Evolutionary conservation across 805 yeast species (phyloP), one percentile per base, ranked within the genome.

Genomic region (Zygosaccharomyces bisporus): DNA sequence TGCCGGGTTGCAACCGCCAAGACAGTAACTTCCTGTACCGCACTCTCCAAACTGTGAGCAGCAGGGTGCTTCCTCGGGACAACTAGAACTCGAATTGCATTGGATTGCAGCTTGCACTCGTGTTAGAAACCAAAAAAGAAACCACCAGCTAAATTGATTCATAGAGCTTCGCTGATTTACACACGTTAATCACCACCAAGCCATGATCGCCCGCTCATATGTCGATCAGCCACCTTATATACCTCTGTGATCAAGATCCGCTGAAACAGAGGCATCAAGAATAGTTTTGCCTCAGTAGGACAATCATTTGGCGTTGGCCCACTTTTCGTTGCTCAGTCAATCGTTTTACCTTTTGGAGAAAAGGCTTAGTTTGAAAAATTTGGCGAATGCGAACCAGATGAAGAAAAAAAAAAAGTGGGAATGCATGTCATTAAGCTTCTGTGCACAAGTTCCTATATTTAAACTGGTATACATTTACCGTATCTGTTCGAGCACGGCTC

Each of bases 1-100:
- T 49, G 80, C 70, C 30, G 93, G 84, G 67, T 89, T 86, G 71
- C 97, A 90, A 25, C 95, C 91, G 48, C 91, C 93, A 41, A 89
- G 71, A 71, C 97, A 90, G 41, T 54, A 52, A 13, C 73, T 63
- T 17, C 95, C 95, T 18, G 81, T 75, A 56, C 95, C 95, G 70
- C 95, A 86, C 24, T 66, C 70, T 39, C 96, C 96, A 54, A 76
- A 81, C 53, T 80, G 82, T 9, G 86, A 79, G 64, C 97, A 89
- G 66, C 97, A 89, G 45, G 97, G 97, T n/a, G 61, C 53, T 36
- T 71, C 73, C 58, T 83, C 79, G 2, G 97, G 96, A 68, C 97
- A 89, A 4, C 71, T 55, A 12, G 57, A 47, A 8, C 79, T 70
- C 7, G 74, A 65, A 50, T 74, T 75, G 68, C 95, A 88, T 6